These are phyloP conservation scores for Aspergillus sp. DNA, from an alignment of 2,329 filamentous ascomycete genomes.

Conservation along the genomic window DNA sequence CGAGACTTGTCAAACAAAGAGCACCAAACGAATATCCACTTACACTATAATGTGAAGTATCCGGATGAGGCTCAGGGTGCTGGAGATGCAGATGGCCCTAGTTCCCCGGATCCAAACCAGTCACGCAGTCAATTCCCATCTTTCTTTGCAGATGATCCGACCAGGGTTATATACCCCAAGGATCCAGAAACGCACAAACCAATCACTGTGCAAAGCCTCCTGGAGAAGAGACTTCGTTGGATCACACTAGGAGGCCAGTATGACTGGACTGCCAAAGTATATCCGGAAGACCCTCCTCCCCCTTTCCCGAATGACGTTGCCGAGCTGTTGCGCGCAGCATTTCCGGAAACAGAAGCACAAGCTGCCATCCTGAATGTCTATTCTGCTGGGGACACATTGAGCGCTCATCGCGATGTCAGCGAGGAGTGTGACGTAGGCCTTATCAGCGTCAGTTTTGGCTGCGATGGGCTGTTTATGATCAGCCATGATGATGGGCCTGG, in stretches of 20 bases:
- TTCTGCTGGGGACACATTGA: conserved; percentile 80
- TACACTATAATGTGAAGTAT: conserved; percentile 68
- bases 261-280: conserved; percentile 83
- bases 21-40: conserved; percentile 84
- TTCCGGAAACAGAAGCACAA: conserved; percentile 69
- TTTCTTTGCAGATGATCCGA: conserved; percentile 48
- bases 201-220: conserved; percentile 58
- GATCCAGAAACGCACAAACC: conserved; percentile 67
- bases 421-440: conserved; percentile 72
- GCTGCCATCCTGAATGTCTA: conserved; percentile 94
- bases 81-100: conserved; percentile 10
- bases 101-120: conserved; percentile 33
- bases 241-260: conserved; percentile 92
- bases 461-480: conserved; percentile 81
- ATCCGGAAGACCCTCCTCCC: conserved; percentile 61
- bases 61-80: conserved; percentile 21
- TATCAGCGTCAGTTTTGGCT: conserved; percentile 80
- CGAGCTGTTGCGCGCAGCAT: conserved; percentile 58
- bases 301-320: conserved; percentile 67
- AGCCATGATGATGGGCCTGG: conserved; percentile 50
- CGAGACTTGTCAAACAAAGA: conserved; percentile 62
- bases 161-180: conserved; percentile 46
- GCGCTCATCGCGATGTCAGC: conserved; percentile 87
- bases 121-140: conserved; percentile 19
- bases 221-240: conserved; percentile 82